A percentile compares a stretch with the other conserved stretches of the same genome.
Conservation (phyloP, 2,329 filamentous ascomycete species). For the Cyphellophora europaea region DNA sequence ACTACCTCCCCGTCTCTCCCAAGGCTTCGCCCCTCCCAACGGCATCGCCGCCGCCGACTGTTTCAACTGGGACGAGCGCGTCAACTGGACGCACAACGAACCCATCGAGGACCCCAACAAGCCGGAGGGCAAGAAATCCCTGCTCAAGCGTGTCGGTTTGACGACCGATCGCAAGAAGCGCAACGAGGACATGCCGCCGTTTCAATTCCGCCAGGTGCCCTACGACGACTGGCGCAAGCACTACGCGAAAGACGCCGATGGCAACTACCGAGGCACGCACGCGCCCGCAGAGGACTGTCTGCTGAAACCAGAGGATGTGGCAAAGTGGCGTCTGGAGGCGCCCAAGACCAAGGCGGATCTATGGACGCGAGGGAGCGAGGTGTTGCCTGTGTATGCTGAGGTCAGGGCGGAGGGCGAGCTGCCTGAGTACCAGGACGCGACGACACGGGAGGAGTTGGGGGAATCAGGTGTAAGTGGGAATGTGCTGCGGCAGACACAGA, state of each 20-base stretch:
- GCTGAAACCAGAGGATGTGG: conserved; percentile 14
- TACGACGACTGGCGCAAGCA: conserved; percentile 17
- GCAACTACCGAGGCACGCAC: conserved; percentile 13
- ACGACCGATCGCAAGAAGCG: conserved; percentile 9
- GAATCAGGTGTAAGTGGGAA: conserved; percentile 1
- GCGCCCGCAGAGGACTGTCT: conserved; percentile 16
- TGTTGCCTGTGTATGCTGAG: conserved; percentile 13
- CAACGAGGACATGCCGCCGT: conserved; percentile 8
- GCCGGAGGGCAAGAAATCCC: conserved; percentile 6
- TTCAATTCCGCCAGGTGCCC: conserved; percentile 13
- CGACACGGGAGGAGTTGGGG: not conserved
- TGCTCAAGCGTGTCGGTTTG: conserved; percentile 8
- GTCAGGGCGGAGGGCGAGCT: conserved; percentile 3
- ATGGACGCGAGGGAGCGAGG: conserved; percentile 13
- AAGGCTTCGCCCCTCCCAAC: conserved; percentile 9
- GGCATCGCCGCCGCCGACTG: conserved; percentile 7
- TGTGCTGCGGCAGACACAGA: conserved; percentile 1
- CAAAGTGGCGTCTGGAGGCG: conserved; percentile 14
- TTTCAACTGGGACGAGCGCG: conserved; percentile 8
- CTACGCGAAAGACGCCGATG: conserved; percentile 16
- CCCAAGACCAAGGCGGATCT: conserved; percentile 11
- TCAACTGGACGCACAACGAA: conserved; percentile 13
- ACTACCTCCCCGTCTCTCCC: conserved; percentile 10
- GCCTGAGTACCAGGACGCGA: conserved; percentile 7
- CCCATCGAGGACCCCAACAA: not conserved